Conservation (phyloP, 805 yeast genomes). For the Candida suzukii region DNA sequence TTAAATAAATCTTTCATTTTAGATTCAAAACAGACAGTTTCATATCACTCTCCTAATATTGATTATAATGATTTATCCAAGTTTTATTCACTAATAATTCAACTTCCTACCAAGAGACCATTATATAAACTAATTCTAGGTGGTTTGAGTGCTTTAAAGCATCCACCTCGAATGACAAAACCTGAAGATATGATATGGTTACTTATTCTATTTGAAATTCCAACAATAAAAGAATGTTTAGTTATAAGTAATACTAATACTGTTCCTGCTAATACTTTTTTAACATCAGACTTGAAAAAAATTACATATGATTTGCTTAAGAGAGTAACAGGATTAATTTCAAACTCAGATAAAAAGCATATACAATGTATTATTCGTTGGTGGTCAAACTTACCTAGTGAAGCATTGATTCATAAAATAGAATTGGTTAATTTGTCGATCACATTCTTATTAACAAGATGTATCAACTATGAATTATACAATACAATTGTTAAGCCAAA, state of each 20-base stretch:
- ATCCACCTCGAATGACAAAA: conserved; percentile 30
- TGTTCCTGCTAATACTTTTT: conserved; percentile 1
- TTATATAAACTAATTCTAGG: conserved; percentile 47
- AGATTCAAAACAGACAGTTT: conserved; percentile 14
- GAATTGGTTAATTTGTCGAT: conserved; percentile 70
- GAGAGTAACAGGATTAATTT: conserved; percentile 59
- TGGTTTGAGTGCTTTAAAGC: conserved; percentile 43
- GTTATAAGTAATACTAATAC: conserved; percentile 12
- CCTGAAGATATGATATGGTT: conserved; percentile 44
- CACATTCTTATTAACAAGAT: conserved; percentile 63
- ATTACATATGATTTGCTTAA: conserved; percentile 65
- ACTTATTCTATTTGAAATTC: conserved; percentile 62
- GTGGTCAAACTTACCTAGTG: conserved; percentile 39
- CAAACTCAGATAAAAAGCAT: conserved; percentile 36
- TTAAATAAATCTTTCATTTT: conserved; percentile 51
- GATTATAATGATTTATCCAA: conserved; percentile 39
- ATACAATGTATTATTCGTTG: conserved; percentile 42
- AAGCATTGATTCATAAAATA: conserved; percentile 44
- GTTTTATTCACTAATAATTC: conserved; percentile 38
- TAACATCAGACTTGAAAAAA: conserved; percentile 42
- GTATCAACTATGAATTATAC: conserved; percentile 29
- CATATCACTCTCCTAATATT: conserved; percentile 40
- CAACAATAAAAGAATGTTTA: conserved; percentile 46
- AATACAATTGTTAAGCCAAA: conserved; percentile 15
- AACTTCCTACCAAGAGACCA: conserved; percentile 57